These are phyloP conservation scores for Astrocystis sublimbata DNA, from an alignment of 495 filamentous ascomycete species.

Conservation along the genomic window DNA sequence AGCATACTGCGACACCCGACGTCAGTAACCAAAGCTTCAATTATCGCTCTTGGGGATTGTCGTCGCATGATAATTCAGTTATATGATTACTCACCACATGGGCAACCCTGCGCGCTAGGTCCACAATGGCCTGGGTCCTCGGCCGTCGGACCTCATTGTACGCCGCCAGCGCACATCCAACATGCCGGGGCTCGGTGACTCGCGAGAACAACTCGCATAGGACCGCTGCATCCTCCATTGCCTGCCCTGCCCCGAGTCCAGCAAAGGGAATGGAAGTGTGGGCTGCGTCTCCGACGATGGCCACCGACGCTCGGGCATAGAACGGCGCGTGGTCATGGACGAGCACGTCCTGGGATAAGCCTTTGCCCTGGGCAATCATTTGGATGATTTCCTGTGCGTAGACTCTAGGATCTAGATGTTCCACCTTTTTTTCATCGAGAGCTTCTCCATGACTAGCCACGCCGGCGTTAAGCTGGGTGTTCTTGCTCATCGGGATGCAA, in stretches of 20 bases:
- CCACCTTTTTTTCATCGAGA: not conserved
- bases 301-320: slow-evolving; percentile 48
- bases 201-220: slow-evolving; percentile 37
- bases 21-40: too few species aligned
- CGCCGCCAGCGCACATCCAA: slow-evolving; percentile 31
- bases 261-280: slow-evolving; percentile 61
- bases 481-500: slow-evolving; percentile 41
- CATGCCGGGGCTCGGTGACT: slow-evolving; percentile 13
- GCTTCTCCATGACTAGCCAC: slow-evolving; percentile 37
- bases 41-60: too few species aligned
- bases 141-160: slow-evolving; percentile 30
- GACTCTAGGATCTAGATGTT: slow-evolving; percentile 27
- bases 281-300: slow-evolving; percentile 59
- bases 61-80: too few species aligned
- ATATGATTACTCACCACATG: slow-evolving; percentile 19
- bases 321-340: slow-evolving; percentile 57
- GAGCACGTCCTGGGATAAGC: slow-evolving; percentile 35
- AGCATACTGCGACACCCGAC: slow-evolving; percentile 24
- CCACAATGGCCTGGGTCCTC: slow-evolving; percentile 36
- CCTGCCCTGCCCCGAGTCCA: slow-evolving; percentile 60
- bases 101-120: slow-evolving; percentile 35
- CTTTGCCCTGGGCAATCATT: slow-evolving; percentile 35
- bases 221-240: slow-evolving; percentile 59
- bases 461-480: slow-evolving; percentile 41
- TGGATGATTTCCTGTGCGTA: slow-evolving; percentile 37